Base-by-base conservation (phyloP, 345 rosid species). In the Euphorbia tirucalli region DNA sequence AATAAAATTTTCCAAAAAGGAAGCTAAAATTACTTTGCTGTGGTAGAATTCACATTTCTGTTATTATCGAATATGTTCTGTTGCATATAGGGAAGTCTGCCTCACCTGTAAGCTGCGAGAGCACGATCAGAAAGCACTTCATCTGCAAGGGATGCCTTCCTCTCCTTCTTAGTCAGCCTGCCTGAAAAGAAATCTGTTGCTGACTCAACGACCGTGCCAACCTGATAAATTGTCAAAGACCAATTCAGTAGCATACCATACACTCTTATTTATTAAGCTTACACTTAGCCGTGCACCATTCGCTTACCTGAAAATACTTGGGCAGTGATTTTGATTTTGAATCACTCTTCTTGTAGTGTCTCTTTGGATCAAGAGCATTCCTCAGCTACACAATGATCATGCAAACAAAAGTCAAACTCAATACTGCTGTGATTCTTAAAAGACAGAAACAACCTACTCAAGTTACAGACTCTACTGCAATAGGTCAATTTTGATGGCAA, bases 241-340 rank as follows among this genome's bases (percentile, higher is more conserved):
- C 24, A 46, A 48, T 46, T 0, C 11, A 21, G 7, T 19, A 27
- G 27, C 5, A 11, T 19, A 28, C 30, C 18, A 65, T 65, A 65
- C 37, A 30, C 5, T 2, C 25, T 70, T 11, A 15, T 37, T 8
- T 52, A 31, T 27, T 0, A 16, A 18, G 63, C 28, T 28, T 60
- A 43, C 65, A 44, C 43, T 76, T 1, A 49, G 4, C 11, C 15
- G 1, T 2, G 37, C 24, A 8, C 37, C 65, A 63, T 48, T 61
- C 28, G 74, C 83, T 79, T 81, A 71, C 99, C 97, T 95, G 97
- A 82, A 92, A 92, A 82, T 92, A 92, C 67, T 94, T 92, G 43
- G 93, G 93, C 44, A 85, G 79, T 6, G 80, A 30, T 73, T 87
- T 88, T 22, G 88, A 85, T 63, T 82, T 81, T 39, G 96, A 78